Percentiles rank a stretch among this genome's conserved stretches.
These are phyloP conservation scores for Macadamia tetraphylla DNA, from an alignment of 164 flowering plant species.

Conservation along the genomic window DNA sequence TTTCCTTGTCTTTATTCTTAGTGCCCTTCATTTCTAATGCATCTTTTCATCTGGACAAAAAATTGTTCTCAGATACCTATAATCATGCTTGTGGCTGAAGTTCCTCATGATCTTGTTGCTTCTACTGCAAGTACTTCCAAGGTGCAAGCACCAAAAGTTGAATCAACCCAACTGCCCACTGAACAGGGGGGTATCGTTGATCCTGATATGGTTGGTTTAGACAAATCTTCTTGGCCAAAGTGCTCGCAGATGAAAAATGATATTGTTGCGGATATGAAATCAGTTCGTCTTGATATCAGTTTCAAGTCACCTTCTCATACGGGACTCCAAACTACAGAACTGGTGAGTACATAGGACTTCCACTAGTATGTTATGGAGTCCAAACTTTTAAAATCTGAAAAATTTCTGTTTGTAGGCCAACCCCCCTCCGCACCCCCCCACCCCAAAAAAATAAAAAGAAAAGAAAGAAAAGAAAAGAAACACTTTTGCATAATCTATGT, in stretches of 20 bases:
- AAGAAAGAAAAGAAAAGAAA: too few species aligned
- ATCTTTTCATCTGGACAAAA: background rate
- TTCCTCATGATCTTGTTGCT: slow-evolving; percentile 59
- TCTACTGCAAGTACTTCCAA: slow-evolving; percentile 31
- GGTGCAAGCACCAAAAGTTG: slow-evolving; percentile 39
- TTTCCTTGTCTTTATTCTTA: background rate
- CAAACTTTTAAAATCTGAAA: background rate
- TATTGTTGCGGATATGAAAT: slow-evolving; percentile 34
- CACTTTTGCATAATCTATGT: too few species aligned
- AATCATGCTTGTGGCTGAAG: slow-evolving; percentile 94
- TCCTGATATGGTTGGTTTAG: slow-evolving; percentile 26
- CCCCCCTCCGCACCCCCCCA: too few species aligned
- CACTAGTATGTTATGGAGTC: background rate
- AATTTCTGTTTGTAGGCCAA: background rate
- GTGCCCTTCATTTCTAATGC: background rate
- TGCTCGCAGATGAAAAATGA: slow-evolving; percentile 26
- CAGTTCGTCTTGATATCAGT: slow-evolving; percentile 91
- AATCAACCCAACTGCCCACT: slow-evolving; percentile 17
- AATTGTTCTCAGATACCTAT: slow-evolving; percentile 66
- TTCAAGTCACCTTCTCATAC: slow-evolving; percentile 93
- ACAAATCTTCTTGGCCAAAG: slow-evolving; percentile 29
- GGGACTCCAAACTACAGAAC: slow-evolving; percentile 86
- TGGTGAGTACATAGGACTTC: slow-evolving; percentile 44
- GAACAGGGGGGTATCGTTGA: slow-evolving; percentile 30
- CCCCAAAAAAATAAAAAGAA: too few species aligned